These are phyloP conservation scores for Pugionium dolabratum DNA, from an alignment of 345 rosid species.

Conservation along the genomic window DNA sequence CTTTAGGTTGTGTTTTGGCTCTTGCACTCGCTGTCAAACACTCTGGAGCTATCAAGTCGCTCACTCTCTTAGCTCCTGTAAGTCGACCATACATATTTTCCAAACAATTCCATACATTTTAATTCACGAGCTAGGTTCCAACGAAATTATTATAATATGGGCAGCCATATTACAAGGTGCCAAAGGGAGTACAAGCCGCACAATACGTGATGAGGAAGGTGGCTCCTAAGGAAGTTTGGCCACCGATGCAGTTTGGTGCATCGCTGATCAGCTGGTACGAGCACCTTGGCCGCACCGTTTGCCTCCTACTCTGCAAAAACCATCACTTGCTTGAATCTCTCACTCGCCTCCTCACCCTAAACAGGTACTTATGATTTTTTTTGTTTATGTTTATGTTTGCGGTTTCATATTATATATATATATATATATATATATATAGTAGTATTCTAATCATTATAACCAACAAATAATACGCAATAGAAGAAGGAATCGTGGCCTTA, in stretches of 20 bases:
- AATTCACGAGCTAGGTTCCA: too few relatives aligned
- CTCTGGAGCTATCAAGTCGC: constrained; percentile 74
- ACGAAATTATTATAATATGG: background rate
- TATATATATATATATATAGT: too few relatives aligned
- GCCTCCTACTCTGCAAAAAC: constrained; percentile 77
- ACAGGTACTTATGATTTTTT: constrained; percentile 51
- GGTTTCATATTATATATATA: background rate
- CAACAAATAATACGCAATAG: too few relatives aligned
- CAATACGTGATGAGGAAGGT: constrained; percentile 75
- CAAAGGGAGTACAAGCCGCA: constrained; percentile 65
- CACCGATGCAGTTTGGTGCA: constrained; percentile 76
- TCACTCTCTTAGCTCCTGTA: constrained; percentile 90
- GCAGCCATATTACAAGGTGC: constrained; percentile 85
- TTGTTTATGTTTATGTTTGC: background rate
- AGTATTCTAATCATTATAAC: too few relatives aligned
- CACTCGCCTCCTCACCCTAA: constrained; percentile 66
- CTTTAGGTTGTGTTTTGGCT: constrained; percentile 94
- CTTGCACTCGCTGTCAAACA: constrained; percentile 83
- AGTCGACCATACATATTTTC: constrained; percentile 27
- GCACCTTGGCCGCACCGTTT: constrained; percentile 73
- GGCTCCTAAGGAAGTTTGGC: constrained; percentile 89
- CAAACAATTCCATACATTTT: background rate
- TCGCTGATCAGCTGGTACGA: constrained; percentile 91
- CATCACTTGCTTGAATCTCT: constrained; percentile 77
- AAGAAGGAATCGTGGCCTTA: too few relatives aligned